Evolutionary conservation across 805 yeast species (phyloP).

Genomic region (Monosporozyma unispora): DNA sequence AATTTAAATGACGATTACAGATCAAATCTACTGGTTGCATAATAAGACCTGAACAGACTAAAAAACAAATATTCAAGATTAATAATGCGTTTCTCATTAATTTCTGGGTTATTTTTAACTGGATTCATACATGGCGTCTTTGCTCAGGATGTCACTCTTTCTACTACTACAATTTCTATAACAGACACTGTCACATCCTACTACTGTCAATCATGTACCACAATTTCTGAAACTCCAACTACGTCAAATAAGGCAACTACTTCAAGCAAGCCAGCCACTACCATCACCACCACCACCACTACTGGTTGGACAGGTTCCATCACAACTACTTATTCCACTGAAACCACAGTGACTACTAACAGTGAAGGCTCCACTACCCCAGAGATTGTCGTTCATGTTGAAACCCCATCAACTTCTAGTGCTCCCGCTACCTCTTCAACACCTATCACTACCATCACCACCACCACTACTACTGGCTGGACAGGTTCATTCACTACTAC

Average conservation of each 20-base stretch:
- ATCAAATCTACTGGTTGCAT: not conserved
- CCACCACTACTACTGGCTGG: not conserved
- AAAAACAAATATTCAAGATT: not conserved
- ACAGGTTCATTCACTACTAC: not conserved
- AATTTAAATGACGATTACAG: not conserved
- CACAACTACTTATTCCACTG: not conserved
- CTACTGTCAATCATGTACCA: not conserved
- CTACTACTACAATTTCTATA: not conserved
- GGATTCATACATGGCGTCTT: not conserved
- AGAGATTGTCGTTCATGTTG: not conserved
- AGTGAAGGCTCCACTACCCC: not conserved
- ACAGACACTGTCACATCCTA: not conserved
- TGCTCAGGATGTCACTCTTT: not conserved
- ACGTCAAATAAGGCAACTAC: not conserved
- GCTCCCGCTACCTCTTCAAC: too few species aligned
- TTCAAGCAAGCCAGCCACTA: too few species aligned
- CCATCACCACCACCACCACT: not conserved
- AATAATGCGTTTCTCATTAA: not conserved
- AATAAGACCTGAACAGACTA: not conserved
- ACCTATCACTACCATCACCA: constrained; percentile 1
- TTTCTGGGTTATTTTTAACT: not conserved
- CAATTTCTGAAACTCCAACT: not conserved
- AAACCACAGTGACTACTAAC: not conserved
- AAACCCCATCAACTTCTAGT: too few species aligned
- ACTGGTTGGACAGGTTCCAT: not conserved